Percentiles rank a stretch among this genome's conserved stretches.
Evolutionary conservation across 2,329 filamentous ascomycete genomes (phyloP).

Genomic region (Ramichloridium luteum): DNA sequence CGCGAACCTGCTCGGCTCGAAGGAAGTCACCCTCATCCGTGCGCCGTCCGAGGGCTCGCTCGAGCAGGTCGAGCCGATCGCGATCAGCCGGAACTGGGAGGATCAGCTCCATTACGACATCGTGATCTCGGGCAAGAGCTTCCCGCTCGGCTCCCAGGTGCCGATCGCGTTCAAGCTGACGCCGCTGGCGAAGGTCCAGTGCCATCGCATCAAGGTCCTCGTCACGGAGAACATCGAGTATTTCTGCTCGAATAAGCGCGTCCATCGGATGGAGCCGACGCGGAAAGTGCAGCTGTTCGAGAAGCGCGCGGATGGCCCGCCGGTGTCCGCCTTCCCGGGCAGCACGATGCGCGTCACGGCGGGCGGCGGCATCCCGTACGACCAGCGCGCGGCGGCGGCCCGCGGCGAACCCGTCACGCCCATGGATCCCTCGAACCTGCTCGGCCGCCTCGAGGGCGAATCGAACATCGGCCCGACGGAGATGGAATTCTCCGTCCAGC

Average conservation of each 20-base stretch:
- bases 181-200: slow-evolving; percentile 82
- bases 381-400: slow-evolving; percentile 44
- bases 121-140: slow-evolving; percentile 89
- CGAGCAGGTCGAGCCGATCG: slow-evolving; percentile 85
- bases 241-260: slow-evolving; percentile 72
- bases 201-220: slow-evolving; percentile 83
- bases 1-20: slow-evolving; percentile 68
- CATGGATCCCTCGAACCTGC: slow-evolving; percentile 52
- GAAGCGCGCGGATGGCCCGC: slow-evolving; percentile 68
- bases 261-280: slow-evolving; percentile 72
- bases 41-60: slow-evolving; percentile 78
- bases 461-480: slow-evolving; percentile 75
- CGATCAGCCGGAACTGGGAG: slow-evolving; percentile 87
- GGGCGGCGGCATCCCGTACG: slow-evolving; percentile 65
- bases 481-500: slow-evolving; percentile 85
- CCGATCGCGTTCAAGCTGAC: slow-evolving; percentile 92
- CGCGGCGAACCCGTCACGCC: slow-evolving; percentile 43
- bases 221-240: slow-evolving; percentile 87
- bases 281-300: slow-evolving; percentile 79
- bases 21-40: slow-evolving; percentile 73
- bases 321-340: slow-evolving; percentile 59
- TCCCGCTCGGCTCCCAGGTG: slow-evolving; percentile 74
- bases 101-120: slow-evolving; percentile 94
- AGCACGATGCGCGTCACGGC: slow-evolving; percentile 66
- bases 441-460: slow-evolving; percentile 70